Base-by-base conservation (phyloP, 495 filamentous ascomycete species). In the Lichina pygmaea region DNA sequence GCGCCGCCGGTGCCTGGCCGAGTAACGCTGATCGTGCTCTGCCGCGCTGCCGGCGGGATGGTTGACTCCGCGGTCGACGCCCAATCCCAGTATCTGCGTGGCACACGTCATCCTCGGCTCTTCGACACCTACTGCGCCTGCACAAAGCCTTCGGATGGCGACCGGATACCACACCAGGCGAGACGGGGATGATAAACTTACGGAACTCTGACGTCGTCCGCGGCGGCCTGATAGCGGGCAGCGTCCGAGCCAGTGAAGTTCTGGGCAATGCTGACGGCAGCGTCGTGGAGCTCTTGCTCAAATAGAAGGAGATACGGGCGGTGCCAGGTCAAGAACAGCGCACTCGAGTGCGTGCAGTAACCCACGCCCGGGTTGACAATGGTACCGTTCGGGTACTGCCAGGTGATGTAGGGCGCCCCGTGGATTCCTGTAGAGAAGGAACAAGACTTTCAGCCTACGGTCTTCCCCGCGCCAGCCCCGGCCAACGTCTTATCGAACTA, bases 1-100 rank as follows among this genome's bases (percentile, higher is more conserved):
- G n/a, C 5, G 12, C 45, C 45, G 16, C 24, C 30, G 1, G 13
- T 8, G 12, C 38, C 45, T 7, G 45, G 45, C 8, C 8, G 10
- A 11, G 34, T 47, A 6, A 47, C 45, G 6, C 7, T 4, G 38
- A 47, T 43, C 12, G 45, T 30, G 12, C 9, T 7, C 3, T 10
- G 8, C 34, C 41, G 15, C 16, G 13, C 5, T 39, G 41, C 12
- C 1, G 7, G 6, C 7, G 45, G 45, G 17, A 47, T 45, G 38
- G 3, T 4, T n/a, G 39, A 32, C 16, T 47, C 36, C 8, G 24
- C 13, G 4, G 11, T 32, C 15, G 45, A 47, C 36, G 36, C 36
- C 45, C 45, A 47, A 41, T 47, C 45, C 45, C 45, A 47, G 45
- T 47, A 47, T 37, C 45, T 47, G 9, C 4, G 4, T 24, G 24